Percentiles rank a stretch among this genome's conserved stretches.
Conservation (phyloP, 1,139 yeast genomes). For the Scheffersomyces lignicola region DNA sequence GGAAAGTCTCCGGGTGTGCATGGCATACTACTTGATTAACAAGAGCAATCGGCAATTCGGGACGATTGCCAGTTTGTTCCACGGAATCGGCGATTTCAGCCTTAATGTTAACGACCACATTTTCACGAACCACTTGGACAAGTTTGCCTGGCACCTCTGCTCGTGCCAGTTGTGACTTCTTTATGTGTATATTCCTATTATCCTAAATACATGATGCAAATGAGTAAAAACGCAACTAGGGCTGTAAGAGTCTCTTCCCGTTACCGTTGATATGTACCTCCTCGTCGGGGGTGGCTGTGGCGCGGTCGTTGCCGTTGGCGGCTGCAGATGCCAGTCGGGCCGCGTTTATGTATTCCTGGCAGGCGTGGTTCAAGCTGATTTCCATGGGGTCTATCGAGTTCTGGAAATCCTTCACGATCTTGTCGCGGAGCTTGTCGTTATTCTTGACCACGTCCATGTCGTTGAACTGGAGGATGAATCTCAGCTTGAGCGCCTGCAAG, state of each 20-base stretch:
- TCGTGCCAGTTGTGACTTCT: constrained; percentile 2
- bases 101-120: constrained; percentile 3
- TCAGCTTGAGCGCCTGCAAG: constrained; percentile 22
- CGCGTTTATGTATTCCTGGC: constrained; percentile 31
- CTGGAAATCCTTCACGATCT: constrained; percentile 32
- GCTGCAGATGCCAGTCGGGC: constrained; percentile 16
- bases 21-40: constrained; percentile 1
- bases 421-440: constrained; percentile 36
- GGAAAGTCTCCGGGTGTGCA: not conserved
- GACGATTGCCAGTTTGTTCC: constrained; percentile 2
- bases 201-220: constrained; percentile 1
- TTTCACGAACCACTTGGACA: constrained; percentile 1
- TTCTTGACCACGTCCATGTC: constrained; percentile 13
- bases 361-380: constrained; percentile 31
- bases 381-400: constrained; percentile 31
- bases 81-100: constrained; percentile 4
- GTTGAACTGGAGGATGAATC: constrained; percentile 12
- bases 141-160: constrained; percentile 3
- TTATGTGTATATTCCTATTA: not conserved
- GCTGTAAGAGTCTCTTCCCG: constrained; percentile 1
- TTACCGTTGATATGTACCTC: not conserved
- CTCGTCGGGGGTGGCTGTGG: not conserved
- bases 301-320: constrained; percentile 4
- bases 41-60: not conserved
- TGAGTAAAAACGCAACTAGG: not conserved